These are phyloP conservation scores for Elsinoe australis DNA, from an alignment of 2,329 filamentous ascomycete species.

Conservation along the genomic window DNA sequence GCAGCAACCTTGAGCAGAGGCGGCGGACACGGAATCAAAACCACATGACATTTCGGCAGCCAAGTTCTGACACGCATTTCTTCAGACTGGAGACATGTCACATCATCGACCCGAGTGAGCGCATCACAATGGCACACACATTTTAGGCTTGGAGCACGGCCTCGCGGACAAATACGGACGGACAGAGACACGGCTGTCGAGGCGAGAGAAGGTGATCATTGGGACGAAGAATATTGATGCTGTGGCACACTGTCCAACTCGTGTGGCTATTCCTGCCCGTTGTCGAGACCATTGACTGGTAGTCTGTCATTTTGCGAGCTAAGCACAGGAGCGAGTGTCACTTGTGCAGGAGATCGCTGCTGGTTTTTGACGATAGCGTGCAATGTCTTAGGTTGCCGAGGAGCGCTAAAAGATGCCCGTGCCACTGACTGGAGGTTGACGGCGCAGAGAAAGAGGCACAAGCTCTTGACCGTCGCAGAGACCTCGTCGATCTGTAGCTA, in stretches of 20 bases:
- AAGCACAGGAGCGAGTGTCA: constrained; percentile 5
- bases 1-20: no score
- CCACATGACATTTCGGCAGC: no score
- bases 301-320: not conserved
- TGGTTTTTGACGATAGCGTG: not conserved
- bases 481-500: constrained; percentile 5
- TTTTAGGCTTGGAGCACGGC: not conserved
- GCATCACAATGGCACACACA: not conserved
- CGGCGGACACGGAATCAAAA: no score
- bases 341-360: constrained; percentile 13
- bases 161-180: constrained; percentile 6
- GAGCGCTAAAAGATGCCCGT: constrained; percentile 8
- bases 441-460: not conserved
- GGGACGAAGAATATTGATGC: not conserved
- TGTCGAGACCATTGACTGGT: constrained; percentile 4
- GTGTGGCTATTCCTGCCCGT: constrained; percentile 3
- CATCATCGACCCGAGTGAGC: constrained; percentile 13
- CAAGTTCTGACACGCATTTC: constrained; percentile 11
- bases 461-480: not conserved
- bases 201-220: not conserved
- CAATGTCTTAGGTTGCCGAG: constrained; percentile 2
- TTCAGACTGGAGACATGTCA: constrained; percentile 11
- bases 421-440: not conserved
- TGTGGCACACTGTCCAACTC: not conserved
- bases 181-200: not conserved